Evolutionary conservation across 495 filamentous ascomycete species (phyloP), one percentile per base, ranked within the genome.

Genomic region (Monascus purpureus): DNA sequence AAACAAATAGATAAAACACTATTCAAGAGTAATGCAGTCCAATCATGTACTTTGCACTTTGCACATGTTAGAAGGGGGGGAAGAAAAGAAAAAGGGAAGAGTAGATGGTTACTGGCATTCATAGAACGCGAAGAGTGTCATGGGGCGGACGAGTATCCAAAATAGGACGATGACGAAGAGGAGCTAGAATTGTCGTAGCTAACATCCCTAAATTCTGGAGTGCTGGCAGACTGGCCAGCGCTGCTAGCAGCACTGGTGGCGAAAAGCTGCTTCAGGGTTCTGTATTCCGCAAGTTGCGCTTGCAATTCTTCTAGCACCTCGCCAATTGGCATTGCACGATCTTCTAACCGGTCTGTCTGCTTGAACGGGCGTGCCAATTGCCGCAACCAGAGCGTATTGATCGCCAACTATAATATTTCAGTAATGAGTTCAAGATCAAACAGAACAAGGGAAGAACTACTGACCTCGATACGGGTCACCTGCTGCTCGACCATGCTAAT

Each of bases 401-500:
- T 60, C 39, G 75, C 75, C 26, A 73, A 66, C 72, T 78, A 28
- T 19, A 16, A 13, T n/a, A 22, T 4, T 8, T 7, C 2, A 32
- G 57, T 17, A 53, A 32, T 30, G 36, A 42, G 9, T 14, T 32
- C 8, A 34, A 5, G 11, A 27, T 4, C n/a, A 25, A 15, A 13
- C 33, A 35, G 16, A 12, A 25, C 9, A 36, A 32, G 3, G 27
- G 37, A 24, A 25, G 11, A 29, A 14, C 39, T 23, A 59, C 80
- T 44, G 65, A 90, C 87, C 73, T 99, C 90, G 47, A 99, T 93
- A 36, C 90, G 72, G 36, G 81, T 83, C 35, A 96, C 78, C 60
- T 93, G 83, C 48, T 95, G 87, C 47, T 93, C 88, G 42, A 96
- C 68, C 50, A 96, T 79, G 45, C 81, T 81, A 25, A 88, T 47